phyloP scores from a whole-genome alignment of 1,139 yeast genomes.

The Yamadazyma triangularis region DNA sequence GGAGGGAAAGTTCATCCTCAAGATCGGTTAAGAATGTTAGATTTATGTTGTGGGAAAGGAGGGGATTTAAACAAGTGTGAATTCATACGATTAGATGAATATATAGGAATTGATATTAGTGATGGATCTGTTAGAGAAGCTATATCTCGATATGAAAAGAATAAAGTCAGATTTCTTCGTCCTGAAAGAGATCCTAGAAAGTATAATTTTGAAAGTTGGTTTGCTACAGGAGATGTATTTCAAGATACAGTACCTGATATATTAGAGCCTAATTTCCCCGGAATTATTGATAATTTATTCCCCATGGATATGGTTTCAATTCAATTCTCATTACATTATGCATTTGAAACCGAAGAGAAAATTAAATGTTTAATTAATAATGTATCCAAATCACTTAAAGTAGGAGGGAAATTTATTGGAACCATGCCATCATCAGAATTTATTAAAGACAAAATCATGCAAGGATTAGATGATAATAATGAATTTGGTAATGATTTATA shows the following conservation, averaged over 20 bases:
- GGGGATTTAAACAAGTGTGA: slow-evolving; percentile 94
- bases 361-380: slow-evolving; percentile 71
- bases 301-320: slow-evolving; percentile 87
- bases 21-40: slow-evolving; percentile 47
- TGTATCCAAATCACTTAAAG: slow-evolving; percentile 66
- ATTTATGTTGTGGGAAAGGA: slow-evolving; percentile 96
- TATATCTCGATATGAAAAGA: slow-evolving; percentile 57
- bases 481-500: slow-evolving; percentile 86
- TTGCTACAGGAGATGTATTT: slow-evolving; percentile 91
- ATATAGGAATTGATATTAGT: slow-evolving; percentile 88
- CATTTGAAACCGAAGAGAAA: slow-evolving; percentile 81
- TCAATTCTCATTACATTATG: slow-evolving; percentile 93
- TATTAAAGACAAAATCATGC: slow-evolving; percentile 58
- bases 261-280: slow-evolving; percentile 56
- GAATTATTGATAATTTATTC: slow-evolving; percentile 55
- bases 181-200: slow-evolving; percentile 42
- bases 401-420: slow-evolving; percentile 87
- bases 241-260: slow-evolving; percentile 63
- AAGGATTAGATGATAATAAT: slow-evolving; percentile 35
- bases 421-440: slow-evolving; percentile 93
- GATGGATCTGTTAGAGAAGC: slow-evolving; percentile 88
- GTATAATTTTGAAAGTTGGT: slow-evolving; percentile 65
- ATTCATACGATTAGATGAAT: slow-evolving; percentile 65
- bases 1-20: slow-evolving; percentile 34
- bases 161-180: slow-evolving; percentile 37